Base-by-base conservation (phyloP, 2,329 filamentous ascomycete genomes). In the Colletotrichum scovillei region DNA sequence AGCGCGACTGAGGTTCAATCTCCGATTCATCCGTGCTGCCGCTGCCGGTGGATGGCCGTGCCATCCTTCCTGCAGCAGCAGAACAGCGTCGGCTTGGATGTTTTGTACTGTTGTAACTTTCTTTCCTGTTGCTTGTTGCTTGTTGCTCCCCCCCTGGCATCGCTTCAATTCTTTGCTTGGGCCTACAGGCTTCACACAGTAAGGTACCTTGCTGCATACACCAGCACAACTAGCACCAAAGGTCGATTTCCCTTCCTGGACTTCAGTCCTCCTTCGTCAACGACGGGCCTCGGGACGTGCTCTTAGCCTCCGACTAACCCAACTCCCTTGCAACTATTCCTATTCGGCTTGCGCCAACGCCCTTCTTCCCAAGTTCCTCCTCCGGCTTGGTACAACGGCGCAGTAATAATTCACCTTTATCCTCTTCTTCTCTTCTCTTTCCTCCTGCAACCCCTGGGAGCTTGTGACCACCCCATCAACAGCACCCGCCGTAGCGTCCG, bases 21-120 rank as follows among this genome's bases (percentile, higher is more conserved):
- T 73, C 70, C 70, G 66, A 70, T 70, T 38, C 70, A 69, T 73
- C 70, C 70, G 70, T 69, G 65, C 66, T 32, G 60, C n/a, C n/a
- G 38, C 9, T 24, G 19, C 30, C 6, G 28, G 30, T 49, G 30
- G 28, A 16, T 9, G 46, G 55, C 70, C 59, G 53, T 59, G 59
- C 70, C 70, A 73, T 64, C 52, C 69, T 35, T 46, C 53, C 69
- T 69, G 26, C 59, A 69, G 58, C n/a, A 69, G 30, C n/a, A 49
- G 42, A 49, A 49, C 2, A 9, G 42, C 42, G 42, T n/a, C 42
- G 42, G 8, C 42, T 8, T 49, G 42, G 42, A n/a, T 49, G 42
- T 49, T 49, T 9, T 42, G 38, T 42, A 49, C 42, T n/a, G 2
- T 49, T n/a, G 19, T 49, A n/a, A 49, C 42, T 49, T n/a, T n/a